phyloP scores from a whole-genome alignment of 345 rosid species.

The Geranium rotundifolium region DNA sequence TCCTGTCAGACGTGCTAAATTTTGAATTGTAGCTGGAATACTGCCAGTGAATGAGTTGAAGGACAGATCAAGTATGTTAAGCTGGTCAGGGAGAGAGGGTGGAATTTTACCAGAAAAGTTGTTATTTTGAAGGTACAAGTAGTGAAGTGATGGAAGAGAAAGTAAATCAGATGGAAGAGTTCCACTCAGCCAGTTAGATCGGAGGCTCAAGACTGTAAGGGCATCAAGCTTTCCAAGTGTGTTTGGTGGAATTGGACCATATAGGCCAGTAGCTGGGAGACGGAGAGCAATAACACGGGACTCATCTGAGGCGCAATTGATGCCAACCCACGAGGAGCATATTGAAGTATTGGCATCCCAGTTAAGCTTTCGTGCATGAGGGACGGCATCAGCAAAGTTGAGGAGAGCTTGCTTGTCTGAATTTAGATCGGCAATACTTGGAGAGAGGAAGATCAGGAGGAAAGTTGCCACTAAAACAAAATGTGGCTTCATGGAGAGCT shows the following conservation, averaged over 20 bases:
- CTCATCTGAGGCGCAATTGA: constrained; percentile 43
- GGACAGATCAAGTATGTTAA: constrained; percentile 62
- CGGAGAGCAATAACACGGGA: constrained; percentile 56
- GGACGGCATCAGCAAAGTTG: constrained; percentile 51
- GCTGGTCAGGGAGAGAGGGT: constrained; percentile 33
- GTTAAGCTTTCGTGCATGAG: constrained; percentile 62
- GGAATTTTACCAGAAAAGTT: constrained; percentile 73
- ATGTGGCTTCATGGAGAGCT: constrained; percentile 25
- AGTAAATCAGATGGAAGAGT: constrained; percentile 59
- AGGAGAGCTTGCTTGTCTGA: constrained; percentile 75
- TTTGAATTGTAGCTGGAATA: constrained; percentile 44
- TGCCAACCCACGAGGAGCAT: constrained; percentile 71
- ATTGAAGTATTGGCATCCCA: constrained; percentile 45
- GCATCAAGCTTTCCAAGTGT: constrained; percentile 73
- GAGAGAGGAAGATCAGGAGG: constrained; percentile 21
- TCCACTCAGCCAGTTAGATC: constrained; percentile 57
- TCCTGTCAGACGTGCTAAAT: constrained; percentile 41
- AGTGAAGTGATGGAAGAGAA: constrained; percentile 62
- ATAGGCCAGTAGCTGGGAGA: constrained; percentile 67
- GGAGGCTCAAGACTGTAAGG: constrained; percentile 60
- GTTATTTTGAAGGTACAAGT: constrained; percentile 61
- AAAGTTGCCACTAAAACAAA: constrained; percentile 19
- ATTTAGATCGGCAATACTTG: constrained; percentile 32
- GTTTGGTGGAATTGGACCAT: constrained; percentile 65
- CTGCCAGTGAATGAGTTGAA: constrained; percentile 57